Evolutionary conservation across 768 basidiomycete genomes (phyloP).

Genomic region (Russula brevipes): DNA sequence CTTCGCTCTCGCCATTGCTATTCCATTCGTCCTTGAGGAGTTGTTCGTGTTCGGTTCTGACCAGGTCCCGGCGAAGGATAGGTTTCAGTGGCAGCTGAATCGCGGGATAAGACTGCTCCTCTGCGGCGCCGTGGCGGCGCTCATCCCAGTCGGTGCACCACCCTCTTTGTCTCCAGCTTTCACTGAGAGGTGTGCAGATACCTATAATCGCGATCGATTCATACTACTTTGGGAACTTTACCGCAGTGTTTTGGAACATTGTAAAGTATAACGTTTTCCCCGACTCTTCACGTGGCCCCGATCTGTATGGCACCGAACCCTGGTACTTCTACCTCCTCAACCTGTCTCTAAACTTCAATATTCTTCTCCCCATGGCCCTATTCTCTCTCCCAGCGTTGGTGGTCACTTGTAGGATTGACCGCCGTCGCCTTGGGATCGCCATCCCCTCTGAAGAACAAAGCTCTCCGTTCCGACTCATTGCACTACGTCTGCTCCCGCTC

Average conservation of each 20-base stretch:
- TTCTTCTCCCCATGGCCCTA: slow-evolving; percentile 75
- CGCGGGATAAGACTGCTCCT: slow-evolving; percentile 56
- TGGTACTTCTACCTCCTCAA: slow-evolving; percentile 84
- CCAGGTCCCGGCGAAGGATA: slow-evolving; percentile 43
- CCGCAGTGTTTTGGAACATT: slow-evolving; percentile 89
- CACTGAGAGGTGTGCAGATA: slow-evolving; percentile 45
- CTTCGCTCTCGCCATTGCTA: slow-evolving; percentile 78
- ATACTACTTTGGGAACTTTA: slow-evolving; percentile 73
- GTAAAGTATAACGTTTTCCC: slow-evolving; percentile 91
- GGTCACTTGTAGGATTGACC: slow-evolving; percentile 70
- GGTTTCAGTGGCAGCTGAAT: slow-evolving; percentile 49
- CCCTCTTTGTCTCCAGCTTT: neutral
- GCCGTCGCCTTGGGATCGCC: slow-evolving; percentile 61
- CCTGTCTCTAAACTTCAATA: slow-evolving; percentile 91
- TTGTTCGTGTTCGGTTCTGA: slow-evolving; percentile 75
- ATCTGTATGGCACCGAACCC: slow-evolving; percentile 89
- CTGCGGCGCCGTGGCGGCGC: slow-evolving; percentile 49
- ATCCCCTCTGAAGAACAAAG: slow-evolving; percentile 52
- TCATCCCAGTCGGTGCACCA: slow-evolving; percentile 54
- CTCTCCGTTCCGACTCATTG: slow-evolving; percentile 75
- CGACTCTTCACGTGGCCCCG: slow-evolving; percentile 71
- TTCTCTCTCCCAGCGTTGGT: slow-evolving; percentile 71
- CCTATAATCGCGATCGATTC: slow-evolving; percentile 83
- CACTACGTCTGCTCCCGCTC: slow-evolving; percentile 74
- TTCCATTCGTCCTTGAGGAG: slow-evolving; percentile 91